These are phyloP conservation scores for Trichosporon sp. DNA, from an alignment of 1,284 basidiomycete genomes.

Conservation along the genomic window DNA sequence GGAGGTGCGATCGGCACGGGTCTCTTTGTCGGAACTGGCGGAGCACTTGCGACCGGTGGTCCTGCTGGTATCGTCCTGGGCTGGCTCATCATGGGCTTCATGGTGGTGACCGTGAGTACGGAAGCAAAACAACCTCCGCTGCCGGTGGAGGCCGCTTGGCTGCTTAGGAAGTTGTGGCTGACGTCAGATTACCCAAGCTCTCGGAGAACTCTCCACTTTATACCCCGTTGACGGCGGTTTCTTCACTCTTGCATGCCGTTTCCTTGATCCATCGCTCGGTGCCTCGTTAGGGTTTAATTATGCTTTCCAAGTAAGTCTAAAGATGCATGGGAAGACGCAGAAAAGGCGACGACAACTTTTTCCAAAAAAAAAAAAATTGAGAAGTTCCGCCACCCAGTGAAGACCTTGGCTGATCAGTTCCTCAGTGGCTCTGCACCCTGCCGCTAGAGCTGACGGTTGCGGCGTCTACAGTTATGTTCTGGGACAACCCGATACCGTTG, in stretches of 20 bases:
- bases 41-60: conserved; percentile 51
- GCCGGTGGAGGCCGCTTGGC: neutral
- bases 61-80: conserved; percentile 52
- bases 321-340: no score
- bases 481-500: conserved; percentile 39
- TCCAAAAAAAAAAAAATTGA: no score
- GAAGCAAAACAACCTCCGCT: neutral
- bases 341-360: no score
- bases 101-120: conserved; percentile 19
- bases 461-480: conserved; percentile 41
- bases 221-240: conserved; percentile 53
- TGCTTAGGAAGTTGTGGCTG: neutral
- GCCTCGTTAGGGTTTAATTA: conserved; percentile 50
- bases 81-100: conserved; percentile 41
- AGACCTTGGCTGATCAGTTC: neutral
- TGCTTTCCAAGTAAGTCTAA: conserved; percentile 12
- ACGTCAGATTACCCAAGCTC: conserved; percentile 42
- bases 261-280: conserved; percentile 43
- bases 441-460: conserved; percentile 51
- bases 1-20: conserved; percentile 55
- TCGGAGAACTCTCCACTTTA: conserved; percentile 52
- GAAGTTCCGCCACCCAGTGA: neutral
- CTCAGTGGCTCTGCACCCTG: conserved; percentile 48
- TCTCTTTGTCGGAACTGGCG: conserved; percentile 49
- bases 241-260: conserved; percentile 47